These are phyloP conservation scores for Erythrophleum fordii DNA, from an alignment of 306 rosid genomes.

Conservation along the genomic window DNA sequence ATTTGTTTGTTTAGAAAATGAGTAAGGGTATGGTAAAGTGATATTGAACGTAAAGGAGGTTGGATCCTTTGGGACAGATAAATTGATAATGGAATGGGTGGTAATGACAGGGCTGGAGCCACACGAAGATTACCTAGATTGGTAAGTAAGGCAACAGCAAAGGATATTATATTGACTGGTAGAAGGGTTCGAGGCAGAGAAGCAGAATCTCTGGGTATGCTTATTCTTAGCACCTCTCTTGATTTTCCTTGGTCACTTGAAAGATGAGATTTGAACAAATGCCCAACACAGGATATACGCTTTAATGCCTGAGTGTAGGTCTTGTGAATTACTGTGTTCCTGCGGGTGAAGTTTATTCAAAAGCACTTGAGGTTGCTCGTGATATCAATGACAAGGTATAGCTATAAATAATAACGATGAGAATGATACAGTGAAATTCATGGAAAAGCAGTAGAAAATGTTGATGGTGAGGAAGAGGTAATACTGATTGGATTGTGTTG, in stretches of 20 bases:
- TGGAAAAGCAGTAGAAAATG: background rate
- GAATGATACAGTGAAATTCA: background rate
- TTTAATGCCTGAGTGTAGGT: conserved; percentile 37
- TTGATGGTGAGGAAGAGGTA: background rate
- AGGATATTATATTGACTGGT: conserved; percentile 66
- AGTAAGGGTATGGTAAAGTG: background rate
- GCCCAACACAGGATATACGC: background rate
- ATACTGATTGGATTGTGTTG: background rate
- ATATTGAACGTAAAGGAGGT: background rate
- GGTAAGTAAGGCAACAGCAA: conserved; percentile 61
- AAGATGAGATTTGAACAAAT: background rate
- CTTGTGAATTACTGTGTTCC: conserved; percentile 70
- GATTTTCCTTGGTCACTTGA: background rate
- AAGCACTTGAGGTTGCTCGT: conserved; percentile 69
- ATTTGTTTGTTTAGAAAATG: background rate
- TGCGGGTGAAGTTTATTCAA: conserved; percentile 60
- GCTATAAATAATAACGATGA: background rate
- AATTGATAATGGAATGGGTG: conserved; percentile 14
- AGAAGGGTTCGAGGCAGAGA: conserved; percentile 57
- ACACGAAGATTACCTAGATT: conserved; percentile 72
- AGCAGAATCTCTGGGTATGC: conserved; percentile 63
- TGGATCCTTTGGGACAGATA: background rate
- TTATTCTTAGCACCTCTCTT: background rate
- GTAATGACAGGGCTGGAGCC: conserved; percentile 66
- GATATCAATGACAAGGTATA: conserved; percentile 61